Evolutionary conservation across 345 rosid species (phyloP), one percentile per base, ranked within the genome.

Genomic region (Aquilaria yunnanensis): DNA sequence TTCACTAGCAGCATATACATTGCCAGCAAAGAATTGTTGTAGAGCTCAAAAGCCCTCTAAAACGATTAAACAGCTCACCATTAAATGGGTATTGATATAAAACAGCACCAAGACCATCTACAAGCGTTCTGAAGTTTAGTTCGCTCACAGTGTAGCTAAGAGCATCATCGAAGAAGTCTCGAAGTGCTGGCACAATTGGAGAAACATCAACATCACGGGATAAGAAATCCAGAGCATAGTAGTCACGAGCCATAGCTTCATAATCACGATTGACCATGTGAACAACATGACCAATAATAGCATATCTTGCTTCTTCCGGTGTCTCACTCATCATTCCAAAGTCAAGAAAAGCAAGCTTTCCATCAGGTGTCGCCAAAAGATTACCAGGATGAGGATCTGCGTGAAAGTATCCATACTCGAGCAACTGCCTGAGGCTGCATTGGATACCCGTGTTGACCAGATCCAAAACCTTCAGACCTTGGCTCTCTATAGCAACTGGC

Each of bases 321-420:
- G 99, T 90, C 77, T 93, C 97, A 70, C 99, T 93, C 97, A 93
- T 93, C 99, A 93, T 93, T 32, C 99, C 97, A 74, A 90, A 93
- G 71, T 93, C 99, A 54, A 93, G 84, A 83, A 93, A 94, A 54
- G 99, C 97, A 67, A 94, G 97, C 76, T 85, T 94, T 12, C 99
- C 99, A 58, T 88, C 96, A 32, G 97, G 99, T 51, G 99, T 94
- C 30, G 96, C 99, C 81, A 94, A 74, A 59, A 94, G 96, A 66
- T 94, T 94, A 47, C 99, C 99, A 51, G 99, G 99, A 80, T 94
- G 99, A 77, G 99, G 99, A 55, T 90, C 99, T 12, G 97, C 99
- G 62, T 94, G 99, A 70, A 94, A 94, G 63, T 84, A 94, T 0
- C 99, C 99, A 59, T 94, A 88, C 74, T 94, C 99, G 8, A 94